Conservation (phyloP, 768 basidiomycete genomes). For the Suillus americanus region DNA sequence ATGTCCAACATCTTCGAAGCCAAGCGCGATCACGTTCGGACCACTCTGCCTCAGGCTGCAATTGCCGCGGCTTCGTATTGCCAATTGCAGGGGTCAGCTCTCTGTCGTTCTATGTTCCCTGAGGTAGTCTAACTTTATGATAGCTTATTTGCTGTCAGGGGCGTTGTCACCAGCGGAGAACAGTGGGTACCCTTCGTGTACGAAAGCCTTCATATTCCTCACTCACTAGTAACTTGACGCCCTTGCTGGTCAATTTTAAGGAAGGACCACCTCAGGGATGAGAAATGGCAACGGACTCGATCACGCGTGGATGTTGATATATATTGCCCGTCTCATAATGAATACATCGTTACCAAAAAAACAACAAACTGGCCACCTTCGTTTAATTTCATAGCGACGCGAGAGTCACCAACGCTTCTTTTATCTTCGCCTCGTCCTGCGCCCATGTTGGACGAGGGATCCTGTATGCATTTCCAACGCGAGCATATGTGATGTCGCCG, state of each 20-base stretch:
- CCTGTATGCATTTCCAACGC: too few species aligned
- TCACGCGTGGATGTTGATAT: not conserved
- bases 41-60: slow-evolving; percentile 15
- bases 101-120: not conserved
- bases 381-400: too few species aligned
- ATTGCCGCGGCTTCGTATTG: slow-evolving; percentile 15
- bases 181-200: not conserved
- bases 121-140: not conserved
- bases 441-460: too few species aligned
- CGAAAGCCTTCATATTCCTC: too few species aligned
- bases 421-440: too few species aligned
- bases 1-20: slow-evolving; percentile 20
- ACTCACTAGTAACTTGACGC: too few species aligned
- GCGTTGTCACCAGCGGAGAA: not conserved
- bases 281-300: not conserved
- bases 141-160: not conserved
- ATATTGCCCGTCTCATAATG: too few species aligned
- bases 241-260: too few species aligned
- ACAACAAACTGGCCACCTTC: too few species aligned
- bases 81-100: slow-evolving; percentile 4
- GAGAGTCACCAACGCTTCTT: too few species aligned
- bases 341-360: too few species aligned
- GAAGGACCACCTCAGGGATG: not conserved
- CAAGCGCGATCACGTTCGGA: slow-evolving; percentile 17
- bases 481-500: too few species aligned